Base-by-base conservation (phyloP, 2,329 filamentous ascomycete species). In the Ophiostoma tasmaniense region DNA sequence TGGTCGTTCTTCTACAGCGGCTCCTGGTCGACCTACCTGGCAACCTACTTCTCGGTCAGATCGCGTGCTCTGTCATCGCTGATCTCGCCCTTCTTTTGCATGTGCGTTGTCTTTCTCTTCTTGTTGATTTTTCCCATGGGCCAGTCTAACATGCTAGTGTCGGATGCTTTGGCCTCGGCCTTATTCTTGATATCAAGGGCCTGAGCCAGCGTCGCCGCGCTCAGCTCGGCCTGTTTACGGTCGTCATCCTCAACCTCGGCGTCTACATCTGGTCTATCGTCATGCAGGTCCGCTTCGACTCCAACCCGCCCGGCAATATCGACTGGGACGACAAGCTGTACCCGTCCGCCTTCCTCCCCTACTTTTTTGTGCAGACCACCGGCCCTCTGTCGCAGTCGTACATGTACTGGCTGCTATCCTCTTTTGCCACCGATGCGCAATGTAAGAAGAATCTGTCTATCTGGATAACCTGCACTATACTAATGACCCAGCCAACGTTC, bases 171-270 rank as follows among this genome's bases (percentile, higher is more conserved):
- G 50, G 50, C 14, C 50, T 55, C 50, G 50, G 50, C 50, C 17
- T 55, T 10, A 55, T 55, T 13, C 50, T 55, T n/a, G 50, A 55
- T 8, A 22, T 55, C 50, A 55, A 55, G 50, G 11, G n/a, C 17
- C 50, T 55, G 7, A 55, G 50, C 22, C 50, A 55, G 22, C 50
- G 50, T n/a, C 50, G 50, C 22, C 50, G 50, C n/a, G 50, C 50
- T 10, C 50, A 55, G 50, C 50, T 55, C 11, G 50, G 50, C 50
- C 50, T 55, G n/a, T 55, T 55, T 13, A 55, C 50, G 6, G 50
- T 55, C n/a, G 50, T 55, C 50, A 55, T 55, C n/a, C 50, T 55
- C 50, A 55, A 55, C 50, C 50, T 55, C n/a, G 50, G 50, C 22
- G 50, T 55, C 22, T 55, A 55, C n/a, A 55, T 55, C n/a, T 55